phyloP scores from a whole-genome alignment of 2,329 filamentous ascomycete species.

The Chaetomium olivaceum region DNA sequence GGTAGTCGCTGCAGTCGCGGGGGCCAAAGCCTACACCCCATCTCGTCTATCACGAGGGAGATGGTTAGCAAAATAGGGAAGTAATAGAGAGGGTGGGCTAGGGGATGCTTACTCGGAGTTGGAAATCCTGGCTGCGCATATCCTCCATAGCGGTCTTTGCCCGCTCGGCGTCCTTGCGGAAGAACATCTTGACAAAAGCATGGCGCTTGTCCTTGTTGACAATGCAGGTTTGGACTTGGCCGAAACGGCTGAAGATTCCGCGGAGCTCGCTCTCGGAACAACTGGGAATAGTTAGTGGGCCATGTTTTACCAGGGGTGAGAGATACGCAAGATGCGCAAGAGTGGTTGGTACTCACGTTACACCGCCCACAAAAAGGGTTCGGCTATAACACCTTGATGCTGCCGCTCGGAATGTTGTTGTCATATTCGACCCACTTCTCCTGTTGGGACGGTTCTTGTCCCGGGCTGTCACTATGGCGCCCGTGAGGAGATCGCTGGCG shows the following conservation, averaged over 20 bases:
- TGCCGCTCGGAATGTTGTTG: slow-evolving; percentile 67
- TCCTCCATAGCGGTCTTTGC: slow-evolving; percentile 90
- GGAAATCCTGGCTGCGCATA: slow-evolving; percentile 68
- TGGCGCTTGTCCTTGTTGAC: slow-evolving; percentile 98
- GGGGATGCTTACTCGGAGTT: slow-evolving; percentile 66
- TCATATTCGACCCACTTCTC: slow-evolving; percentile 82
- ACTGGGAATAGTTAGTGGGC: slow-evolving; percentile 41
- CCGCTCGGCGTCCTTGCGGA: slow-evolving; percentile 75
- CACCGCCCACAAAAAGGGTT: slow-evolving; percentile 94
- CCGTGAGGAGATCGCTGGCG: slow-evolving; percentile 82
- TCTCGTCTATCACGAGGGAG: slow-evolving; percentile 63
- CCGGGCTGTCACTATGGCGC: slow-evolving; percentile 64
- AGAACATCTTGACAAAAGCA: slow-evolving; percentile 98
- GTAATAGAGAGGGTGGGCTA: slow-evolving; percentile 22
- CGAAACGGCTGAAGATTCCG: slow-evolving; percentile 76
- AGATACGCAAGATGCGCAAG: neutral
- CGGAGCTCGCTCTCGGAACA: slow-evolving; percentile 81
- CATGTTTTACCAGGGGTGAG: neutral
- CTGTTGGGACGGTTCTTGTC: slow-evolving; percentile 36
- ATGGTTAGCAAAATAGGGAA: slow-evolving; percentile 1
- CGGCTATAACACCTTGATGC: slow-evolving; percentile 91
- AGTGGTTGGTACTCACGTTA: slow-evolving; percentile 64
- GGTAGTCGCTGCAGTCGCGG: slow-evolving; percentile 94
- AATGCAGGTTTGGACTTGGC: slow-evolving; percentile 93
- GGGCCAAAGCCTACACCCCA: slow-evolving; percentile 98